Evolutionary conservation across 805 yeast species (phyloP).

Genomic region (Candida pseudofarinosa): DNA sequence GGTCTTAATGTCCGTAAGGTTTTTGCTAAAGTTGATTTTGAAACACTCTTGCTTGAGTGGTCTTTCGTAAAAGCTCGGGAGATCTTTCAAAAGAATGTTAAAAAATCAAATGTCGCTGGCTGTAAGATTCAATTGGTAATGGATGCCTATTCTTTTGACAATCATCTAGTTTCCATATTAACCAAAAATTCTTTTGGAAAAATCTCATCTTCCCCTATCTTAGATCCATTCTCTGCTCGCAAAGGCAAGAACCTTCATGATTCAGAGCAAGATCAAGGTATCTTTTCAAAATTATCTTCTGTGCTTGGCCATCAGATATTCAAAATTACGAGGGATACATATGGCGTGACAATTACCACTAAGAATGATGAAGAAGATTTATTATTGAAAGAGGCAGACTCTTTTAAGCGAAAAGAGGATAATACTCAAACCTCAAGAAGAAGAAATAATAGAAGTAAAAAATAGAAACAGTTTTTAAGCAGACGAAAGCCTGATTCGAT

Average conservation of each 20-base stretch:
- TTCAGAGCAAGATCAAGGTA: not conserved
- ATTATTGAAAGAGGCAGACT: conserved; percentile 6
- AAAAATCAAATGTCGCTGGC: conserved; percentile 22
- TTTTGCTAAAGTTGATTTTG: conserved; percentile 59
- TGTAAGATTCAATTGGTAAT: conserved; percentile 36
- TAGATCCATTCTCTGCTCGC: conserved; percentile 25
- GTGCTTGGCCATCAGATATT: conserved; percentile 16
- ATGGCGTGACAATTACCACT: conserved; percentile 23
- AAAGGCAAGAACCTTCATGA: not conserved
- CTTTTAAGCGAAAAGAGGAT: conserved; percentile 6
- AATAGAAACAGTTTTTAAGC: too few relatives aligned
- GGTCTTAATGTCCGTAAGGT: conserved; percentile 65
- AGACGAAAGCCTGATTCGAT: too few relatives aligned
- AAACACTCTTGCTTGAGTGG: conserved; percentile 62
- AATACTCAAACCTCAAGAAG: conserved; percentile 2
- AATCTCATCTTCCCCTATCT: conserved; percentile 20
- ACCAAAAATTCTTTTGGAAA: conserved; percentile 41
- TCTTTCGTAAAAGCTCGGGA: conserved; percentile 45
- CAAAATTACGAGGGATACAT: conserved; percentile 22
- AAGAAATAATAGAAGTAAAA: not conserved
- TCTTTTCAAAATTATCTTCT: conserved; percentile 2
- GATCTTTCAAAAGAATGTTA: conserved; percentile 28
- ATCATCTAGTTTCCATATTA: conserved; percentile 31
- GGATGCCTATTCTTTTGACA: conserved; percentile 54
- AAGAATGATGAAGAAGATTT: conserved; percentile 16